Conservation (phyloP, 441 rosid genomes). For the Brassica hybrid region DNA sequence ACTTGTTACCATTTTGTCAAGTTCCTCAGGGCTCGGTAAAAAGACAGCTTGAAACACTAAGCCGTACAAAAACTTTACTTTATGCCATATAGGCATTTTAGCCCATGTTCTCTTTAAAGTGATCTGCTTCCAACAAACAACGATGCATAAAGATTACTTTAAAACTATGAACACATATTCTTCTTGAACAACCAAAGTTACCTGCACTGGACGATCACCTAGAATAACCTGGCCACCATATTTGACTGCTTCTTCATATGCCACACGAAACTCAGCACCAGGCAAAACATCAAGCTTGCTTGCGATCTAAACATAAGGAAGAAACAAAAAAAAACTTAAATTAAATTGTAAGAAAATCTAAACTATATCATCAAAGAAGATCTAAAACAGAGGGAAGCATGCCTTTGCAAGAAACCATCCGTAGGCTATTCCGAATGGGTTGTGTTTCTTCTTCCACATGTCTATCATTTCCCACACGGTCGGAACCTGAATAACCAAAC, state of each 20-base stretch:
- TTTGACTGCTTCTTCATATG: constrained; percentile 84
- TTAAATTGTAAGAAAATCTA: neutral
- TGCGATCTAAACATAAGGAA: constrained; percentile 61
- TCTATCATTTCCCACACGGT: constrained; percentile 78
- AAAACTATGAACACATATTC: neutral
- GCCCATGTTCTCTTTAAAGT: constrained; percentile 79
- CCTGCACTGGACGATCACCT: constrained; percentile 75
- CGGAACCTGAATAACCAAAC: constrained; percentile 58
- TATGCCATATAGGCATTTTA: constrained; percentile 96
- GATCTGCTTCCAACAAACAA: constrained; percentile 51
- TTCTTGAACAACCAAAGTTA: constrained; percentile 48
- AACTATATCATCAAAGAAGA: constrained; percentile 16
- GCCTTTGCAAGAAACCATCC: constrained; percentile 91
- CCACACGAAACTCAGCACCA: constrained; percentile 95
- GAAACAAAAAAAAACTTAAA: neutral
- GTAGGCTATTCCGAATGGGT: constrained; percentile 77
- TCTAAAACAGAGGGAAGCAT: constrained; percentile 30
- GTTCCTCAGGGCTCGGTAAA: constrained; percentile 74
- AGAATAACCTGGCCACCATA: constrained; percentile 83
- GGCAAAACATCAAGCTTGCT: constrained; percentile 84
- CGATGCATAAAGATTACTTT: constrained; percentile 27
- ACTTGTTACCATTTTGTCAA: constrained; percentile 72
- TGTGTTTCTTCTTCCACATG: constrained; percentile 87
- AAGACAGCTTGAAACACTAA: constrained; percentile 77
- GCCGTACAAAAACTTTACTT: constrained; percentile 66